These are phyloP conservation scores for Talaromyces sp. DNA, from an alignment of 2,329 filamentous ascomycete species.

Conservation along the genomic window DNA sequence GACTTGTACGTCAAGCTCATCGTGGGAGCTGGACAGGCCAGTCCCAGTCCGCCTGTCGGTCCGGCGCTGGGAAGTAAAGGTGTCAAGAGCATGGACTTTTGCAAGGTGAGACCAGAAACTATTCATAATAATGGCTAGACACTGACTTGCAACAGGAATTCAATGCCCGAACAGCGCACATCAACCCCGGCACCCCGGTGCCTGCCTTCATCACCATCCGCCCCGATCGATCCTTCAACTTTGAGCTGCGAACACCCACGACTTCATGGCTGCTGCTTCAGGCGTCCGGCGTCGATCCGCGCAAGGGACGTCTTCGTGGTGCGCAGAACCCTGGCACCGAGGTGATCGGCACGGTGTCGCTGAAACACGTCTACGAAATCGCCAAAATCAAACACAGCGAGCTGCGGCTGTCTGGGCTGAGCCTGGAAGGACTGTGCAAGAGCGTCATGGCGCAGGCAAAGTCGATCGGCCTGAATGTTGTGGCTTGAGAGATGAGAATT, in stretches of 20 bases:
- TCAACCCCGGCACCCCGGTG: conserved; percentile 74
- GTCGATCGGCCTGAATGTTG: conserved; percentile 67
- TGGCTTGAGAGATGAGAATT: conserved; percentile 45
- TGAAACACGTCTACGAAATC: conserved; percentile 98
- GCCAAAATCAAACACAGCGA: conserved; percentile 90
- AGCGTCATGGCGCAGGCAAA: conserved; percentile 69
- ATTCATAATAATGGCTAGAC: too few relatives aligned
- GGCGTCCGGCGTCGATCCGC: conserved; percentile 66
- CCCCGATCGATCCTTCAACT: conserved; percentile 85
- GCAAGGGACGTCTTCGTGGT: conserved; percentile 69
- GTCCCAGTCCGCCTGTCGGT: conserved; percentile 90
- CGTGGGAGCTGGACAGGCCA: conserved; percentile 91
- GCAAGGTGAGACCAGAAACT: conserved; percentile 63
- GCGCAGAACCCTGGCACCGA: conserved; percentile 70
- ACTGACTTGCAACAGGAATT: conserved; percentile 64
- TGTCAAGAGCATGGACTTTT: conserved; percentile 99
- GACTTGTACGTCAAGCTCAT: conserved; percentile 94
- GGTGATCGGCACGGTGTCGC: conserved; percentile 72
- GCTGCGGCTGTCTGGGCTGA: conserved; percentile 64
- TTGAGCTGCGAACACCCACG: conserved; percentile 90
- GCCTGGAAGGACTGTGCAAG: conserved; percentile 65
- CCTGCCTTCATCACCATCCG: conserved; percentile 88
- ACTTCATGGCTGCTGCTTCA: conserved; percentile 84
- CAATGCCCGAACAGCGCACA: conserved; percentile 87
- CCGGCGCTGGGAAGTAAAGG: conserved; percentile 94